Evolutionary conservation across 805 yeast genomes (phyloP).

Genomic region (Helenozyma baotianmanensis): DNA sequence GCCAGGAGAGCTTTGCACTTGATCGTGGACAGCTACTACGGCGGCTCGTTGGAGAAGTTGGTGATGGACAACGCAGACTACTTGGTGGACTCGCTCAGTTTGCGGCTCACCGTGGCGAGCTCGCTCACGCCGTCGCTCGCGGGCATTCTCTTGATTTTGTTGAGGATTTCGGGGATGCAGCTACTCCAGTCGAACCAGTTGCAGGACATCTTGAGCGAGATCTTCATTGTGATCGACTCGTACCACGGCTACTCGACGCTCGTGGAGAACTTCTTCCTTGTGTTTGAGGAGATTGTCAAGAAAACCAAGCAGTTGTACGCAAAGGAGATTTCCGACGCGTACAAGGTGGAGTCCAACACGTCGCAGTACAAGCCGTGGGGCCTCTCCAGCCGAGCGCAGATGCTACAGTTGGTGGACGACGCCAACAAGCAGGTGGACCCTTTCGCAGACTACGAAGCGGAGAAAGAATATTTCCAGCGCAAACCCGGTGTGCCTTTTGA

Average conservation of each 20-base stretch:
- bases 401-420: conserved; percentile 41
- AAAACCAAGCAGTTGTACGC: conserved; percentile 40
- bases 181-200: conserved; percentile 54
- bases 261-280: conserved; percentile 67
- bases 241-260: conserved; percentile 78
- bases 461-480: conserved; percentile 34
- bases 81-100: conserved; percentile 71
- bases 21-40: conserved; percentile 40
- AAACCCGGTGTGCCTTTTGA: conserved; percentile 34
- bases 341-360: neutral
- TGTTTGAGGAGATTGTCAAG: conserved; percentile 57
- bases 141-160: conserved; percentile 62
- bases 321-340: conserved; percentile 3
- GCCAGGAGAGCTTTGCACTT: conserved; percentile 50
- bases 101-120: conserved; percentile 61
- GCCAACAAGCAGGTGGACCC: conserved; percentile 25
- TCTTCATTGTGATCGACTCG: conserved; percentile 73
- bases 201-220: conserved; percentile 66
- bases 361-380: conserved; percentile 56
- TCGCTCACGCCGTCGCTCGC: conserved; percentile 67
- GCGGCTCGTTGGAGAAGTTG: conserved; percentile 52
- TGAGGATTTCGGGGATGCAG: conserved; percentile 65
- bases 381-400: conserved; percentile 39
- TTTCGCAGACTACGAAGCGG: conserved; percentile 26
- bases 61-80: conserved; percentile 73